These are phyloP conservation scores for Sugiyamaella qingdaonensis DNA, from an alignment of 805 yeast genomes.

Conservation along the genomic window DNA sequence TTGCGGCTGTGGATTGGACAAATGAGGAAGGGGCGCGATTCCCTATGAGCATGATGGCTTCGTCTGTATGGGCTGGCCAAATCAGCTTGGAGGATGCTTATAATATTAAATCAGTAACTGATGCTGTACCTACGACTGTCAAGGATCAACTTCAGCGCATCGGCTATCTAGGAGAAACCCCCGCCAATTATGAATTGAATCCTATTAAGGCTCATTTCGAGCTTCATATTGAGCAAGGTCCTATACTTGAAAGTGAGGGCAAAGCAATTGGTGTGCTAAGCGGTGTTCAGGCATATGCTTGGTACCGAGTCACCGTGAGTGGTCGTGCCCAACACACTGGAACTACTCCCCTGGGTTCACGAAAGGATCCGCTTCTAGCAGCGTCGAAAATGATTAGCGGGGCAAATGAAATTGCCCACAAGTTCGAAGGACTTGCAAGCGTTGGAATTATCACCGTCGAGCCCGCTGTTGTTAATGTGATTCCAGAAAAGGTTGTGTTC, in stretches of 20 bases:
- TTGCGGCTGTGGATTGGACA: conserved; percentile 63
- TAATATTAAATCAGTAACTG: conserved; percentile 49
- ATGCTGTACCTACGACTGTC: conserved; percentile 41
- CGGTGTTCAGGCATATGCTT: conserved; percentile 61
- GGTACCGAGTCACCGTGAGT: conserved; percentile 50
- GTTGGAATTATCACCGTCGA: conserved; percentile 53
- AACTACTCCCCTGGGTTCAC: conserved; percentile 57
- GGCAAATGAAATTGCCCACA: conserved; percentile 51
- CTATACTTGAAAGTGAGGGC: conserved; percentile 52
- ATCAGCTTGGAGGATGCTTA: conserved; percentile 46
- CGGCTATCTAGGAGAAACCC: conserved; percentile 53
- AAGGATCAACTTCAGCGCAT: conserved; percentile 52
- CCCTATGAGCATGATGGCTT: conserved; percentile 61
- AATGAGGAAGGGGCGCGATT: conserved; percentile 76
- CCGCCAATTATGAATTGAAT: conserved; percentile 45
- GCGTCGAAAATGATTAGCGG: conserved; percentile 52
- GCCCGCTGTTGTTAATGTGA: conserved; percentile 62
- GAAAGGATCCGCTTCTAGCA: conserved; percentile 59
- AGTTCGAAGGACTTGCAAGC: conserved; percentile 49
- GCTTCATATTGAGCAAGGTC: conserved; percentile 73
- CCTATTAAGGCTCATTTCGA: conserved; percentile 68
- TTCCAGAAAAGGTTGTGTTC: conserved; percentile 57
- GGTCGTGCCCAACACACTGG: conserved; percentile 73
- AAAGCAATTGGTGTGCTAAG: conserved; percentile 60
- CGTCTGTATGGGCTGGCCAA: conserved; percentile 61